A percentile compares a stretch with the other conserved stretches of the same genome.
Conservation (phyloP, 2,329 filamentous ascomycete genomes). For the Acrodontium crateriforme region DNA sequence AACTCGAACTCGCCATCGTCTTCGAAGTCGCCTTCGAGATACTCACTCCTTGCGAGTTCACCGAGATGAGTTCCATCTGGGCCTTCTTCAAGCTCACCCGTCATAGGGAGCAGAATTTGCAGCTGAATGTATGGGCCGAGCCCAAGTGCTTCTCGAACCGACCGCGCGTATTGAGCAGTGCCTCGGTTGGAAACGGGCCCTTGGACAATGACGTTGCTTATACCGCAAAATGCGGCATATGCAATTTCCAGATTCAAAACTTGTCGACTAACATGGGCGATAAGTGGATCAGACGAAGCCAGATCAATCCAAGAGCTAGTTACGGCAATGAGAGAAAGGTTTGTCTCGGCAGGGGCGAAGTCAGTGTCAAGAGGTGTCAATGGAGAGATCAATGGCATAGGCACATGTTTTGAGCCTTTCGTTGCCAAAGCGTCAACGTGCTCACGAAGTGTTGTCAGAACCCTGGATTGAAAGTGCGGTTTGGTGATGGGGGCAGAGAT, state of each 20-base stretch:
- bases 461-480: conserved; percentile 52
- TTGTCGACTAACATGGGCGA: conserved; percentile 77
- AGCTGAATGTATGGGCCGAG: conserved; percentile 66
- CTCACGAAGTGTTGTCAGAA: conserved; percentile 46
- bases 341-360: conserved; percentile 51
- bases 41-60: conserved; percentile 27
- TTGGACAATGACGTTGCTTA: conserved; percentile 67
- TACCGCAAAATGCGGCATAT: conserved; percentile 90
- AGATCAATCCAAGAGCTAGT: conserved; percentile 91
- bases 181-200: conserved; percentile 43
- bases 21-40: conserved; percentile 8
- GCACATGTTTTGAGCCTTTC: conserved; percentile 27
- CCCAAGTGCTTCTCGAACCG: conserved; percentile 64
- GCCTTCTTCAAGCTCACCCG: conserved; percentile 52
- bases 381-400: conserved; percentile 39
- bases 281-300: conserved; percentile 64
- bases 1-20: conserved; percentile 22
- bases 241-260: conserved; percentile 81
- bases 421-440: no score
- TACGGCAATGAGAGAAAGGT: conserved; percentile 62
- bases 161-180: conserved; percentile 64
- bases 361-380: conserved; percentile 69
- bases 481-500: conserved; percentile 69
- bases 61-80: conserved; percentile 43
- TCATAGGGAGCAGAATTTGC: conserved; percentile 72